Percentiles rank a stretch among this genome's conserved stretches.
Conservation (phyloP, 192 early-diverging fungal species). For the Backusella liffmaniae region DNA sequence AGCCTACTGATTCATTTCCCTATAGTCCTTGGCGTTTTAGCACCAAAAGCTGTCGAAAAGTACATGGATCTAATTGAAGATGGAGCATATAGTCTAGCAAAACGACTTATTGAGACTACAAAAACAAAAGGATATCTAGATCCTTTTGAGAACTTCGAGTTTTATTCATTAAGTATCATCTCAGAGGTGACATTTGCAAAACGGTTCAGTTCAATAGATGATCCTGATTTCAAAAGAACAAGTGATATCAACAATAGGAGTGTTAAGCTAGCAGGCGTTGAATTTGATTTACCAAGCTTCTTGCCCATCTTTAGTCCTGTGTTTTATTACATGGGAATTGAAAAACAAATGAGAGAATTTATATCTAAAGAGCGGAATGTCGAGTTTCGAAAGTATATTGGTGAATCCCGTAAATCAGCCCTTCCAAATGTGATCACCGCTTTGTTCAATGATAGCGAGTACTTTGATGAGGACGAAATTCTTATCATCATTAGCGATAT, state of each 20-base stretch:
- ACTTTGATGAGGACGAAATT: not conserved
- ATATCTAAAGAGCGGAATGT: not conserved
- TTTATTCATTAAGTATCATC: not conserved
- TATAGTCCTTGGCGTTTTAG: not conserved
- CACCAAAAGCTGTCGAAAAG: not conserved
- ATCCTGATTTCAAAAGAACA: slow-evolving; percentile 5
- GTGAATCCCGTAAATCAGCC: not conserved
- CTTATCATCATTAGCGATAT: not conserved
- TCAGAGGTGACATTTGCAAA: not conserved
- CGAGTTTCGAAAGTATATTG: not conserved
- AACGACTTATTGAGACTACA: not conserved
- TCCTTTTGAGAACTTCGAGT: not conserved
- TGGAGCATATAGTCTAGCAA: not conserved
- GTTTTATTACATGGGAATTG: not conserved
- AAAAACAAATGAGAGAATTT: not conserved
- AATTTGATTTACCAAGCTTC: not conserved
- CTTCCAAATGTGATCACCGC: not conserved
- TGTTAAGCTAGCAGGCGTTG: not conserved
- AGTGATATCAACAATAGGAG: not conserved
- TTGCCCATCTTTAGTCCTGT: not conserved
- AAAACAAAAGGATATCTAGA: not conserved
- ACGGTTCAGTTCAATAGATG: not conserved
- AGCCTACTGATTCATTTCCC: not conserved
- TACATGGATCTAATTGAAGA: not conserved
- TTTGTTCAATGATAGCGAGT: not conserved